phyloP scores from a whole-genome alignment of 768 basidiomycete species.

The Russula ochroleuca region DNA sequence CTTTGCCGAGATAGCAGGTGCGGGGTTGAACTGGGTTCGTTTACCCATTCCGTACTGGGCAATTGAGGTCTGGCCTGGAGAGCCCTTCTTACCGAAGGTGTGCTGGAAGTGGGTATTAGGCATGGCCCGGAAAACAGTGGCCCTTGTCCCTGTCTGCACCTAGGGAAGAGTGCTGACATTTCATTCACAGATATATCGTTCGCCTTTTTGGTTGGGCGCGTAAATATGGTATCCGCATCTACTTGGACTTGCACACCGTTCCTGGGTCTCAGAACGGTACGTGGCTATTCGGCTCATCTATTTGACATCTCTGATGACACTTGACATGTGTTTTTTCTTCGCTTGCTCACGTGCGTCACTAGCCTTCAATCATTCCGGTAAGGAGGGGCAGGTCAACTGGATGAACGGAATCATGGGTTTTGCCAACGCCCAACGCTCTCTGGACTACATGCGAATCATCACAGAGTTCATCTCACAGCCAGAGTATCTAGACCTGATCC shows the following conservation, averaged over 20 bases:
- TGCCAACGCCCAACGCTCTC: constrained; percentile 79
- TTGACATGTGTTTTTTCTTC: neutral
- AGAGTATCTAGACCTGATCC: constrained; percentile 60
- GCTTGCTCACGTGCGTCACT: neutral
- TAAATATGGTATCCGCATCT: constrained; percentile 85
- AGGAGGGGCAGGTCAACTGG: constrained; percentile 57
- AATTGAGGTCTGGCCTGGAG: constrained; percentile 69
- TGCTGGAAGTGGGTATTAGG: constrained; percentile 59
- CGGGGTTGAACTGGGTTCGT: constrained; percentile 83
- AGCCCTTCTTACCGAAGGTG: constrained; percentile 73
- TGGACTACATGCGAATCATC: constrained; percentile 73
- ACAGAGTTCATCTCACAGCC: constrained; percentile 82
- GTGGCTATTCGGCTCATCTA: constrained; percentile 22
- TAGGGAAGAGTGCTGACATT: constrained; percentile 1
- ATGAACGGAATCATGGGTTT: constrained; percentile 77
- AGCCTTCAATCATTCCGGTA: constrained; percentile 62
- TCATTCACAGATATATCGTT: constrained; percentile 53
- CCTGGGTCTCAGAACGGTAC: constrained; percentile 80
- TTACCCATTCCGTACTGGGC: constrained; percentile 87
- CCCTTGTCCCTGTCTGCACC: neutral
- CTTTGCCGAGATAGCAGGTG: constrained; percentile 83
- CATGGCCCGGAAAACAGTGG: neutral
- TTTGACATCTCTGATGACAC: constrained; percentile 9
- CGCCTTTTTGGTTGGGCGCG: constrained; percentile 78
- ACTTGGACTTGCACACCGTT: constrained; percentile 74